phyloP scores from a whole-genome alignment of 352 stramenopile species.

The Phytophthora pistaciae region DNA sequence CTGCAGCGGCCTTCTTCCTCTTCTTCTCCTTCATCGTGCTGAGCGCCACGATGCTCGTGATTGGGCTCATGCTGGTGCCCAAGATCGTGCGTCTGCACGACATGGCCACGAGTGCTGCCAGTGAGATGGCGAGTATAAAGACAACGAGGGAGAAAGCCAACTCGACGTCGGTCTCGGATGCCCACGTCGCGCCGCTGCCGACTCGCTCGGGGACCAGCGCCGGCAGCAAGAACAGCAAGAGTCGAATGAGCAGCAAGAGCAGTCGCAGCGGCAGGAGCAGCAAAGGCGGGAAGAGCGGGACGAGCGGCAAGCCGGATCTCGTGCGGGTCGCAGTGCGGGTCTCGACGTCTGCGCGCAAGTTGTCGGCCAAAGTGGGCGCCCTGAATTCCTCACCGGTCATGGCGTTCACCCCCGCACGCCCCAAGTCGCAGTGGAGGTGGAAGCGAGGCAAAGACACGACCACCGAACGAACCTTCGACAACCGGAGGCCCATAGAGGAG shows the following conservation, averaged over 20 bases:
- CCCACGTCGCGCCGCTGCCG: conserved; percentile 19
- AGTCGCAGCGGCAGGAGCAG: conserved; percentile 14
- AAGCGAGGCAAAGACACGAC: conserved; percentile 11
- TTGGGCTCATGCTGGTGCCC: conserved; percentile 47
- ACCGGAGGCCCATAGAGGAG: neutral
- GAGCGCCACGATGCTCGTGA: conserved; percentile 38
- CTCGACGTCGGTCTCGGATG: conserved; percentile 15
- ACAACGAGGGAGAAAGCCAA: conserved; percentile 12
- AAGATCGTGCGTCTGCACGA: conserved; percentile 43
- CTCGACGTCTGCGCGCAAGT: conserved; percentile 12
- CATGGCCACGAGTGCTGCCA: conserved; percentile 7
- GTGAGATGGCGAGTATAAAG: conserved; percentile 2
- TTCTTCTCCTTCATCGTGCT: conserved; percentile 46
- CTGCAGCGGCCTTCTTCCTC: conserved; percentile 42
- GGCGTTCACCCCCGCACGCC: conserved; percentile 4
- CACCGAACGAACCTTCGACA: neutral
- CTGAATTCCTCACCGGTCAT: conserved; percentile 25
- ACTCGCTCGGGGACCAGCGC: conserved; percentile 3
- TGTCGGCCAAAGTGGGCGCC: conserved; percentile 33
- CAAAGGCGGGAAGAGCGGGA: too few relatives aligned
- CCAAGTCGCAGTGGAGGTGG: conserved; percentile 16
- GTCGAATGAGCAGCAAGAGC: conserved; percentile 1
- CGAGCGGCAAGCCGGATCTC: conserved; percentile 23
- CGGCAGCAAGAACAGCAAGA: conserved; percentile 19
- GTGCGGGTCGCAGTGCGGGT: conserved; percentile 13